A percentile compares a stretch with the other conserved stretches of the same genome.
These are phyloP conservation scores for Colletotrichum godetiae DNA, from an alignment of 2,329 filamentous ascomycete species.

Conservation along the genomic window DNA sequence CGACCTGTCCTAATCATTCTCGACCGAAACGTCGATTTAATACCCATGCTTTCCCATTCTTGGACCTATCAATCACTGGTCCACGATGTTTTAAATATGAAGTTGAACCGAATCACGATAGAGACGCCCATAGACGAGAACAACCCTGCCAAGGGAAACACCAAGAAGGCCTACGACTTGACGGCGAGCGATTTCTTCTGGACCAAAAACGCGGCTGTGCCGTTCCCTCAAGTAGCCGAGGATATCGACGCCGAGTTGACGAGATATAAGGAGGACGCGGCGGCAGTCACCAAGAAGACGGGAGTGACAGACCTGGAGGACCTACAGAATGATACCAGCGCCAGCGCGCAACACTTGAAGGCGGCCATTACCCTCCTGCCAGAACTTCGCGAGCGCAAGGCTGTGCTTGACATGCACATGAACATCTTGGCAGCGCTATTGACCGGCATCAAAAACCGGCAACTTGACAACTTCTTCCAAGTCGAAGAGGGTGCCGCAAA, in stretches of 20 bases:
- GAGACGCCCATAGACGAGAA: slow-evolving; percentile 84
- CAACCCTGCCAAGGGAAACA: slow-evolving; percentile 78
- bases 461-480: slow-evolving; percentile 96
- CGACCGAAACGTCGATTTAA: slow-evolving; percentile 93
- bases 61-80: slow-evolving; percentile 85
- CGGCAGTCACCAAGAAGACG: slow-evolving; percentile 94
- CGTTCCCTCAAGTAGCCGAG: slow-evolving; percentile 96
- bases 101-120: slow-evolving; percentile 92
- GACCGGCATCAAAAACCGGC: slow-evolving; percentile 83
- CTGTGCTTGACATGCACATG: slow-evolving; percentile 98
- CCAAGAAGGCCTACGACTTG: slow-evolving; percentile 91
- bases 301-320: slow-evolving; percentile 94
- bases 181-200: slow-evolving; percentile 95
- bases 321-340: slow-evolving; percentile 86
- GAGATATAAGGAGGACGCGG: slow-evolving; percentile 94
- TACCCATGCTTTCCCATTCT: slow-evolving; percentile 98
- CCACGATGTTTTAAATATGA: slow-evolving; percentile 68
- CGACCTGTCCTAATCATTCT: slow-evolving; percentile 92
- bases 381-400: slow-evolving; percentile 91
- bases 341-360: slow-evolving; percentile 94
- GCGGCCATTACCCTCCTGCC: slow-evolving; percentile 93
- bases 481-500: slow-evolving; percentile 93
- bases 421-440: slow-evolving; percentile 77
- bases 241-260: slow-evolving; percentile 95
- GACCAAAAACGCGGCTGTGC: slow-evolving; percentile 88